phyloP scores from a whole-genome alignment of 192 early-diverging fungal genomes.

The Lobosporangium transversale region DNA sequence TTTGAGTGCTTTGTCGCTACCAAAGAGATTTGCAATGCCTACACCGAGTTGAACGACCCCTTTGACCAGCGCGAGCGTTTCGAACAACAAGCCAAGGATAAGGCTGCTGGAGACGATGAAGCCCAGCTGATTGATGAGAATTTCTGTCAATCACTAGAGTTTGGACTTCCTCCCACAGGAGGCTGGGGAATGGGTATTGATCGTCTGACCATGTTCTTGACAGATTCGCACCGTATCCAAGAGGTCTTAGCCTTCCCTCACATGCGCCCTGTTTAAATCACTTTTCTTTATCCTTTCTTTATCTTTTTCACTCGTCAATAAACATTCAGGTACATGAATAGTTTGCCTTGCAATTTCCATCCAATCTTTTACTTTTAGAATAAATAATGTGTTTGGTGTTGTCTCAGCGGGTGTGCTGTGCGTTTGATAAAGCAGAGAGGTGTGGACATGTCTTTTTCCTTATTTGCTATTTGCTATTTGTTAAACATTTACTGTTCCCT shows the following conservation, averaged over 20 bases:
- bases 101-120: conserved; percentile 98
- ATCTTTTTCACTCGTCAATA: neutral
- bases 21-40: conserved; percentile 99
- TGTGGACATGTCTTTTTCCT: too few relatives aligned
- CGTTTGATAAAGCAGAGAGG: too few relatives aligned
- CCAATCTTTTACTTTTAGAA: too few relatives aligned
- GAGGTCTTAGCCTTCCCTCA: conserved; percentile 70
- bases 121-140: conserved; percentile 98
- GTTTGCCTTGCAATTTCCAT: too few relatives aligned
- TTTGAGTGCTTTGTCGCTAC: conserved; percentile 97
- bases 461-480: too few relatives aligned
- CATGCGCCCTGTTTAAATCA: conserved; percentile 32
- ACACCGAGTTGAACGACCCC: conserved; percentile 99
- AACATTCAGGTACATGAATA: too few relatives aligned
- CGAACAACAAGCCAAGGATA: conserved; percentile 96
- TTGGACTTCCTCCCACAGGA: conserved; percentile 96
- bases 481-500: too few relatives aligned
- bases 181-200: conserved; percentile 97
- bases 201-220: conserved; percentile 98
- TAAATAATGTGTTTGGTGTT: too few relatives aligned
- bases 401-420: too few relatives aligned
- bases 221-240: conserved; percentile 97
- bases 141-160: conserved; percentile 97
- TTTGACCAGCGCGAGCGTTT: conserved; percentile 99
- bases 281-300: neutral